Base-by-base conservation (phyloP, 164 flowering plant species). In the Annona squamosa region DNA sequence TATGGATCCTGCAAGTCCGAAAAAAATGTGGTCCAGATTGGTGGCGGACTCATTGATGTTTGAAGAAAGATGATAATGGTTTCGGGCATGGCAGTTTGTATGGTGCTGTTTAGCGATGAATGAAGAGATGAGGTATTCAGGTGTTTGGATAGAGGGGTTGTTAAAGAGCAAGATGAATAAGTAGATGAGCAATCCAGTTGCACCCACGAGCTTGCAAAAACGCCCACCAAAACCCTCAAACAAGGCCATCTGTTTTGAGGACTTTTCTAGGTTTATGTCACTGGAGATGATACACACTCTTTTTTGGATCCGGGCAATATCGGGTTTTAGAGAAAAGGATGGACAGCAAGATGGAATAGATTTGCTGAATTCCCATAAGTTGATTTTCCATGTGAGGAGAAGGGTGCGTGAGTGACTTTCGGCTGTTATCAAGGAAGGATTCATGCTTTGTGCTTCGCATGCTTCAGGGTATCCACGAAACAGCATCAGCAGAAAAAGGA, bases 11-110 rank as follows among this genome's bases (percentile, higher is more conserved):
- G 81, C 85, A 43, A 89, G 71, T 0, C 87, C 87, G 65, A 87
- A 85, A 41, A 81, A 82, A 63, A 88, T 65, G 80, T 89, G 90
- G 77, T 71, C 82, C 10, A 86, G 67, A 46, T 85, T 82, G 46
- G 91, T 86, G 1, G 82, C 72, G 65, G 77, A 17, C 47, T 46
- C 26, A 4, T 42, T 71, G 9, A 48, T 4, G 12, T 6, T 17
- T 44, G 10, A 56, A 13, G 18, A 16, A 3, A 70, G n/a, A 5
- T 17, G n/a, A 17, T 9, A 5, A 48, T 19, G 10, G 44, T 5
- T 70, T 7, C 42, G 62, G 26, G 70, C 12, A 5, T 17, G 44
- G 42, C 46, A 47, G 43, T 46, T 41, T 44, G 41, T 59, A 57
- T 41, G 42, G 43, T 68, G 46, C n/a, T 26, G 61, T 45, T 69